A percentile compares a stretch with the other conserved stretches of the same genome.
phyloP scores from a whole-genome alignment of 768 basidiomycete genomes.

The Podaxis sp. region DNA sequence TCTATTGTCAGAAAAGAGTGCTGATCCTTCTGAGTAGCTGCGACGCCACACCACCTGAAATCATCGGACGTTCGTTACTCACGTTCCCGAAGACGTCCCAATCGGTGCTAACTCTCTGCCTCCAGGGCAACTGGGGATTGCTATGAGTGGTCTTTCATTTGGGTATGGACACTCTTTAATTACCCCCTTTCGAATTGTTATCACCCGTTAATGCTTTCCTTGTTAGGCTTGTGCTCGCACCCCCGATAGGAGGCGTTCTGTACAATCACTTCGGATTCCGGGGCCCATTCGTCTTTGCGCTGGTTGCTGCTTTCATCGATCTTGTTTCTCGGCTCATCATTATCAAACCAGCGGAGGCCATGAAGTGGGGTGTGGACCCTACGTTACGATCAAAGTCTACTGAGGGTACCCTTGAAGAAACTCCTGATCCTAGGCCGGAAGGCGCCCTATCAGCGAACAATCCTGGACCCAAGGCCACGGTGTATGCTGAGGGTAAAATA shows the following conservation, averaged over 20 bases:
- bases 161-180: constrained; percentile 35
- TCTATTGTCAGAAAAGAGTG: not conserved
- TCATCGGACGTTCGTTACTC: constrained; percentile 46
- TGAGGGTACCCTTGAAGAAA: not conserved
- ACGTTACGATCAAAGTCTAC: constrained; percentile 14
- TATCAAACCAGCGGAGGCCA: constrained; percentile 54
- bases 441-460: not conserved
- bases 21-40: constrained; percentile 37
- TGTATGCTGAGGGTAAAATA: not conserved
- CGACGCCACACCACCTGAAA: constrained; percentile 49
- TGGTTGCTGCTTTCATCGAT: constrained; percentile 46
- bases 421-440: not conserved
- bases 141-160: constrained; percentile 56
- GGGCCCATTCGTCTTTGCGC: constrained; percentile 57
- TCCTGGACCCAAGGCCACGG: not conserved
- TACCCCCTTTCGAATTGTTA: constrained; percentile 6
- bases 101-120: not conserved
- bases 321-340: constrained; percentile 54
- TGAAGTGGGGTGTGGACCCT: constrained; percentile 49
- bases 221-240: constrained; percentile 50
- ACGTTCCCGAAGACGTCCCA: not conserved
- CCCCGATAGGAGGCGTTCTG: constrained; percentile 56
- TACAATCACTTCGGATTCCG: constrained; percentile 58
- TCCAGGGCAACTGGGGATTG: constrained; percentile 57
- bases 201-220: not conserved